Evolutionary conservation across 2,329 filamentous ascomycete genomes (phyloP).

Genomic region (Aspergillus spinulosporus): DNA sequence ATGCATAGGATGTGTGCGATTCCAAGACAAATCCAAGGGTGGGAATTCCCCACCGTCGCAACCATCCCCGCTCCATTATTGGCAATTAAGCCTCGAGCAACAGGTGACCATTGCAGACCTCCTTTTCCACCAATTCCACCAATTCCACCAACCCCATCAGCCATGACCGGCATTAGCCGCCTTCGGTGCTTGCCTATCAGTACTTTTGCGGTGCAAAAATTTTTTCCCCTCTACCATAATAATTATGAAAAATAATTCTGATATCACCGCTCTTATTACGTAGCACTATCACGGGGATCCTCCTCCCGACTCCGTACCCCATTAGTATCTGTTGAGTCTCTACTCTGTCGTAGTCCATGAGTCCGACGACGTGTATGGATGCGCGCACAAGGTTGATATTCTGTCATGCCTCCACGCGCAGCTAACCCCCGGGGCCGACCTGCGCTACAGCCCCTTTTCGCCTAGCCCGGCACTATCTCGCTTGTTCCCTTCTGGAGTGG

Average conservation of each 20-base stretch:
- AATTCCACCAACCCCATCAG: constrained; percentile 12
- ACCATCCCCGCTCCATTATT: constrained; percentile 11
- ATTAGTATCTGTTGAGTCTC: background rate
- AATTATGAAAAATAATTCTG: too few relatives aligned
- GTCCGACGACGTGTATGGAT: background rate
- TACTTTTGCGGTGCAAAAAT: constrained; percentile 9
- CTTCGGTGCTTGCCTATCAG: constrained; percentile 8
- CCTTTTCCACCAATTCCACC: constrained; percentile 16
- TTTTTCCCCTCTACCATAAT: too few relatives aligned
- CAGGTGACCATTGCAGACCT: constrained; percentile 13
- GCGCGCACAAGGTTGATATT: background rate
- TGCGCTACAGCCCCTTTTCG: constrained; percentile 37
- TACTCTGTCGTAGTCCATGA: background rate
- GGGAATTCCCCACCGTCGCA: constrained; percentile 9
- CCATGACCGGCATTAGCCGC: constrained; percentile 31
- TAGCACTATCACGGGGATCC: background rate
- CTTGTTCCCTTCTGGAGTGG: constrained; percentile 19
- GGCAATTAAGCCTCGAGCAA: constrained; percentile 11
- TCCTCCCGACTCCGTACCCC: background rate
- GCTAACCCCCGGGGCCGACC: constrained; percentile 32
- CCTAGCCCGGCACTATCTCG: constrained; percentile 32
- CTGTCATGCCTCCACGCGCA: constrained; percentile 21
- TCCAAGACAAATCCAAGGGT: background rate
- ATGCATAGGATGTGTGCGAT: background rate
- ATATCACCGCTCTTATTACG: background rate